Conservation (phyloP, 352 stramenopile species). For the Pythium phragmitis region DNA sequence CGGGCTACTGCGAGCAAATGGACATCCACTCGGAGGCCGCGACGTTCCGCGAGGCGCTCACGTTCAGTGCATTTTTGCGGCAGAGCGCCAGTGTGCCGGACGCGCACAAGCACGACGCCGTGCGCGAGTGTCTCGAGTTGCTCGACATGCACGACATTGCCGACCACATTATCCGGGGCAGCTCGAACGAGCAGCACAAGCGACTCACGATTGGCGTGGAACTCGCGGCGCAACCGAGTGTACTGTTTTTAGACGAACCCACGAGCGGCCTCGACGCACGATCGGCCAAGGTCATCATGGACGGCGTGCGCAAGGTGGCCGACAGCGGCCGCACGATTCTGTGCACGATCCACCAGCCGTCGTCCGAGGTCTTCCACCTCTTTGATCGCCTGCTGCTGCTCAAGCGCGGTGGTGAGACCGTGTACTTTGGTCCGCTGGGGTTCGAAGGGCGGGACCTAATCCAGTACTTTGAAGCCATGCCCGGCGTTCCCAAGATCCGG, state of each 20-base stretch:
- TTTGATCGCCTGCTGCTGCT: conserved; percentile 56
- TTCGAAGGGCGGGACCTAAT: conserved; percentile 34
- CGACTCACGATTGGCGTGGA: conserved; percentile 66
- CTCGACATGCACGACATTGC: conserved; percentile 34
- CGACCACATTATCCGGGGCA: conserved; percentile 34
- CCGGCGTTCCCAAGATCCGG: conserved; percentile 39
- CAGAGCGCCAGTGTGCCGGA: conserved; percentile 13
- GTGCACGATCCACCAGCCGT: conserved; percentile 88
- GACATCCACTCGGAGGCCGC: not conserved
- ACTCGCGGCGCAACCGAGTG: conserved; percentile 64
- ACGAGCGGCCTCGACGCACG: conserved; percentile 50
- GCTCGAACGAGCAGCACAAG: conserved; percentile 36
- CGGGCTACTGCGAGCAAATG: conserved; percentile 46
- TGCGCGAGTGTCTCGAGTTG: conserved; percentile 41
- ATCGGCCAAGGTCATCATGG: conserved; percentile 57
- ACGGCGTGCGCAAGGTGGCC: conserved; percentile 41
- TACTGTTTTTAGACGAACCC: conserved; percentile 77
- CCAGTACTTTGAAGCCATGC: conserved; percentile 54
- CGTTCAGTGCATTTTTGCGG: conserved; percentile 79
- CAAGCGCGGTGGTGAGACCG: conserved; percentile 15
- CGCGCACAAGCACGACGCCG: conserved; percentile 33
- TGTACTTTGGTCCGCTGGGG: conserved; percentile 34
- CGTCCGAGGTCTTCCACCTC: conserved; percentile 62
- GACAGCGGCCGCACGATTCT: conserved; percentile 68
- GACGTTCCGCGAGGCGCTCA: conserved; percentile 23